Percentiles rank a stretch among this genome's conserved stretches.
Conservation (phyloP, 148 eudicot species). For the Diospyros lotus region DNA sequence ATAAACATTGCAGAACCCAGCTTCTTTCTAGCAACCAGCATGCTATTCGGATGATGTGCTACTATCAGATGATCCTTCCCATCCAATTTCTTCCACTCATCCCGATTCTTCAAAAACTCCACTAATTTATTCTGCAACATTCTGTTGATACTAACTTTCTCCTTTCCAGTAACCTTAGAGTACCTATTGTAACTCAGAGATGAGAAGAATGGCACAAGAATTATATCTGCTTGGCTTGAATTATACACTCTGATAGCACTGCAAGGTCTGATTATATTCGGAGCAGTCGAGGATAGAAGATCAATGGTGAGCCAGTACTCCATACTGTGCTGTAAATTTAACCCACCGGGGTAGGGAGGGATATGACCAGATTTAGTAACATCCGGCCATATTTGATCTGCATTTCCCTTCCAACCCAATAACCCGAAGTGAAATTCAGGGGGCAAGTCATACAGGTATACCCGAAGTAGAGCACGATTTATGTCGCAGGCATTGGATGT, state of each 20-base stretch:
- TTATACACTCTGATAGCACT: slow-evolving; percentile 63
- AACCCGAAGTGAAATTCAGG: slow-evolving; percentile 84
- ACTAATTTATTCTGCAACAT: slow-evolving; percentile 68
- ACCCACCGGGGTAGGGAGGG: slow-evolving; percentile 88
- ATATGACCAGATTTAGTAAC: slow-evolving; percentile 30
- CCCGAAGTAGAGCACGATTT: slow-evolving; percentile 48
- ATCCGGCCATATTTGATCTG: slow-evolving; percentile 67
- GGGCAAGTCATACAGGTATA: slow-evolving; percentile 88
- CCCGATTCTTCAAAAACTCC: slow-evolving; percentile 44
- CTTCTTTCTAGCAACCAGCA: slow-evolving; percentile 61
- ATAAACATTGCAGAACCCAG: slow-evolving; percentile 70
- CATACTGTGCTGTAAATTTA: slow-evolving; percentile 87
- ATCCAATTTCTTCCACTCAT: slow-evolving; percentile 68
- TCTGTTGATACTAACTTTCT: slow-evolving; percentile 46
- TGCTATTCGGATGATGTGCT: slow-evolving; percentile 94
- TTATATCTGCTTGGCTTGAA: slow-evolving; percentile 70
- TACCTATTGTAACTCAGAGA: slow-evolving; percentile 83
- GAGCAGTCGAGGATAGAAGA: slow-evolving; percentile 64
- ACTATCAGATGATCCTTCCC: slow-evolving; percentile 78
- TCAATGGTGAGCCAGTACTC: slow-evolving; percentile 99
- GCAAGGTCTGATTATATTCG: slow-evolving; percentile 54
- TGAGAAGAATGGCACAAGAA: slow-evolving; percentile 88
- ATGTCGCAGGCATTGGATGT: slow-evolving; percentile 28
- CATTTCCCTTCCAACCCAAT: slow-evolving; percentile 61
- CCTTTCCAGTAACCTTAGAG: slow-evolving; percentile 53